Evolutionary conservation across 805 yeast genomes (phyloP).

Genomic region (Peterozyma toletana): DNA sequence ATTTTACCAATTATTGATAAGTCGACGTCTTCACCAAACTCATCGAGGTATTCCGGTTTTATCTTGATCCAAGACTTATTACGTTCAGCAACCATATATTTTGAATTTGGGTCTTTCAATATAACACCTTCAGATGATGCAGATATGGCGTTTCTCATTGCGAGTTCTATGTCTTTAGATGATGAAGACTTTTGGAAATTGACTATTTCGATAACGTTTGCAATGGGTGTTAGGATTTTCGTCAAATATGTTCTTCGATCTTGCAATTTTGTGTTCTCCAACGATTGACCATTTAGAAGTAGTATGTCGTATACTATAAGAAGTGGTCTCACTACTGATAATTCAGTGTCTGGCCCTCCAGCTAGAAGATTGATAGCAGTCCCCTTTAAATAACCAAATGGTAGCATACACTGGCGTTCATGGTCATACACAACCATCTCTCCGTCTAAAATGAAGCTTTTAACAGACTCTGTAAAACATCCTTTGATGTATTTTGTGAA

Average conservation of each 20-base stretch:
- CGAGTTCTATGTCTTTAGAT: constrained; percentile 45
- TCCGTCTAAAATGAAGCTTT: constrained; percentile 63
- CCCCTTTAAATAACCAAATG: constrained; percentile 75
- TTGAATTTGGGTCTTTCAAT: constrained; percentile 54
- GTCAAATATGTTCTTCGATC: constrained; percentile 49
- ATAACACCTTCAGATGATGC: constrained; percentile 77
- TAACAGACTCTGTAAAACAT: constrained; percentile 20
- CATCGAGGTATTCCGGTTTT: constrained; percentile 84
- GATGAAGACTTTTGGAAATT: constrained; percentile 29
- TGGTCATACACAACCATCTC: constrained; percentile 90
- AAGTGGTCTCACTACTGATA: constrained; percentile 33
- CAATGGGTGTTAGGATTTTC: constrained; percentile 35
- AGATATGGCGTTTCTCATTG: constrained; percentile 51
- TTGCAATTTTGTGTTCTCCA: constrained; percentile 46
- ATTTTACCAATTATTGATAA: constrained; percentile 72
- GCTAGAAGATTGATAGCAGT: constrained; percentile 41
- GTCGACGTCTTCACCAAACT: constrained; percentile 84
- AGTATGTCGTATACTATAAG: constrained; percentile 69
- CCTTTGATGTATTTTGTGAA: constrained; percentile 19
- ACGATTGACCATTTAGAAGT: constrained; percentile 56
- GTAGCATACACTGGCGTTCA: constrained; percentile 44
- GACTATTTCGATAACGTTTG: constrained; percentile 43
- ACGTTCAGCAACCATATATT: constrained; percentile 56
- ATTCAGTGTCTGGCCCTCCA: constrained; percentile 21
- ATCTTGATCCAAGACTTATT: constrained; percentile 76